Percentiles rank a stretch among this genome's conserved stretches.
Conservation (phyloP, 768 basidiomycete species). For the Lactarius psammicola region DNA sequence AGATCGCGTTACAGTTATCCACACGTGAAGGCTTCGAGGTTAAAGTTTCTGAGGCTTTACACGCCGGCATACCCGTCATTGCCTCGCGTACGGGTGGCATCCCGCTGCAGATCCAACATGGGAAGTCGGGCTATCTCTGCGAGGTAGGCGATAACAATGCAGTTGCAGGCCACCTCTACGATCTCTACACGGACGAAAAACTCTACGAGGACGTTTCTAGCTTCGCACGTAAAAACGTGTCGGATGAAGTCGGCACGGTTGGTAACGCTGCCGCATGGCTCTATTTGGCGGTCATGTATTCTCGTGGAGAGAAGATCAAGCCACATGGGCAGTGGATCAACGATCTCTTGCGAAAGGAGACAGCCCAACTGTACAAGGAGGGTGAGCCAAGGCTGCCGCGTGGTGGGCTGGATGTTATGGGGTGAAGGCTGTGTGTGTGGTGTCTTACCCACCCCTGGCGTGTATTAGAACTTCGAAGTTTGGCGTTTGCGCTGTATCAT, state of each 20-base stretch:
- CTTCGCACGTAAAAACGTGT: slow-evolving; percentile 70
- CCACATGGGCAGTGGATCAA: slow-evolving; percentile 86
- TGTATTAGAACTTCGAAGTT: slow-evolving; percentile 10
- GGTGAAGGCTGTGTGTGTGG: slow-evolving; percentile 7
- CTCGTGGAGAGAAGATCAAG: slow-evolving; percentile 70
- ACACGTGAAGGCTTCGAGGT: slow-evolving; percentile 96
- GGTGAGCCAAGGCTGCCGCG: slow-evolving; percentile 76
- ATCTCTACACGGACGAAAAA: slow-evolving; percentile 72
- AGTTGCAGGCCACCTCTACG: slow-evolving; percentile 73
- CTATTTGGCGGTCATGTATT: slow-evolving; percentile 77
- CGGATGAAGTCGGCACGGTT: slow-evolving; percentile 81
- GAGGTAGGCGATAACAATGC: slow-evolving; percentile 70
- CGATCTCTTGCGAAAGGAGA: slow-evolving; percentile 74
- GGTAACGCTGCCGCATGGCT: slow-evolving; percentile 70
- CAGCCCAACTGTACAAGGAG: slow-evolving; percentile 61
- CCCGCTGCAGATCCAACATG: slow-evolving; percentile 86
- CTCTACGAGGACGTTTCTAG: slow-evolving; percentile 45
- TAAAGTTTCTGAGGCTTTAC: slow-evolving; percentile 94
- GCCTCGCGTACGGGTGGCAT: slow-evolving; percentile 88
- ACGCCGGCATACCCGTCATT: slow-evolving; percentile 84
- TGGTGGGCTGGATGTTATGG: slow-evolving; percentile 22
- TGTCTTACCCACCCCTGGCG: background rate
- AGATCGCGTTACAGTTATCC: slow-evolving; percentile 88
- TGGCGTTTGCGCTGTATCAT: slow-evolving; percentile 3
- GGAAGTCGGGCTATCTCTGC: slow-evolving; percentile 85